Conservation (phyloP, 2,329 filamentous ascomycete genomes). For the Pseudocercospora musae region DNA sequence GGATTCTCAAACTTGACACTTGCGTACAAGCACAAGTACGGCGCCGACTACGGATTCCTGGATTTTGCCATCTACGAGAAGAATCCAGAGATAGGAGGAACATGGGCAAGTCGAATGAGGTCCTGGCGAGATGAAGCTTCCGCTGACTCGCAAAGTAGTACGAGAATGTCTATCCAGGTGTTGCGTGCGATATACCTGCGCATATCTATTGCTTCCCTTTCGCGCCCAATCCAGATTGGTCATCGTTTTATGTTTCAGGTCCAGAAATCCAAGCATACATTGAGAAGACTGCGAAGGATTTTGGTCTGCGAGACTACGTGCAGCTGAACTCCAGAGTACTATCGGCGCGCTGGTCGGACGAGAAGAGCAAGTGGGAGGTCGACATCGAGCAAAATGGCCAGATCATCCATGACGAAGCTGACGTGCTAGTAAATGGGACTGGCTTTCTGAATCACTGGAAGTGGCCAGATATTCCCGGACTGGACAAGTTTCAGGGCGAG, state of each 20-base stretch:
- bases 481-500: conserved; percentile 45
- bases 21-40: conserved; percentile 13
- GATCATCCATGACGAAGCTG: conserved; percentile 35
- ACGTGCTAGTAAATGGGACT: conserved; percentile 44
- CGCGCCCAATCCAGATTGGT: conserved; percentile 22
- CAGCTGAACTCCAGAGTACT: conserved; percentile 48
- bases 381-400: conserved; percentile 36
- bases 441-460: conserved; percentile 37
- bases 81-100: conserved; percentile 17
- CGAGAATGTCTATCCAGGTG: conserved; percentile 19
- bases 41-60: conserved; percentile 7
- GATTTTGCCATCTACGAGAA: conserved; percentile 14
- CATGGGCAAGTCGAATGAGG: conserved; percentile 4
- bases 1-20: conserved; percentile 13
- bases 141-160: background rate
- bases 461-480: conserved; percentile 39
- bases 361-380: conserved; percentile 49
- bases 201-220: conserved; percentile 35
- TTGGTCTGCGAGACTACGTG: conserved; percentile 40
- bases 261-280: conserved; percentile 36
- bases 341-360: conserved; percentile 49
- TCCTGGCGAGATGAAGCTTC: background rate
- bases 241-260: conserved; percentile 9
- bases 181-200: conserved; percentile 19
- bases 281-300: conserved; percentile 10